Percentiles rank a stretch among this genome's conserved stretches.
Conservation (phyloP, 768 basidiomycete species). For the Auricularia cornea region DNA sequence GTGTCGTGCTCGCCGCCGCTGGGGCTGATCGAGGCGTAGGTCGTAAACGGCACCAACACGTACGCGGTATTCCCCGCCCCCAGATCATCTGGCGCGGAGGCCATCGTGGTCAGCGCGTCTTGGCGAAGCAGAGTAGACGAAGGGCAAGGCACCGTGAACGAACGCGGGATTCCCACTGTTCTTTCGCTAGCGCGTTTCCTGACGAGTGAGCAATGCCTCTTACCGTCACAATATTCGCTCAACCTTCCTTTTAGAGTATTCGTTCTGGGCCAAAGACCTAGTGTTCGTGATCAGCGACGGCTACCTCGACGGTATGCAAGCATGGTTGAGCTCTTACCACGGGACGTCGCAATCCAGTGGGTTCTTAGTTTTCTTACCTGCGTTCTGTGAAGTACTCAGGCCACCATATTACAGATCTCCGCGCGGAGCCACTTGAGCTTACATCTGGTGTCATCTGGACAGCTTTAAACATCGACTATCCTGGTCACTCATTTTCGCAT, state of each 20-base stretch:
- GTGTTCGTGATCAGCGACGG: constrained; percentile 85
- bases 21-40: constrained; percentile 27
- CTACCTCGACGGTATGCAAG: constrained; percentile 85
- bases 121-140: constrained; percentile 68
- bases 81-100: constrained; percentile 86
- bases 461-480: constrained; percentile 89
- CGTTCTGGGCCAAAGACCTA: constrained; percentile 93
- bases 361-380: constrained; percentile 9
- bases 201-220: constrained; percentile 46
- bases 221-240: not conserved
- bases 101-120: constrained; percentile 85
- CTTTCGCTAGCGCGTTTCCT: constrained; percentile 78
- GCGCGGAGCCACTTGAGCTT: constrained; percentile 52
- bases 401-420: constrained; percentile 41
- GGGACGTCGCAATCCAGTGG: constrained; percentile 56
- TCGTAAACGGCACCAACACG: constrained; percentile 60
- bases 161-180: constrained; percentile 81
- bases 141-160: constrained; percentile 54
- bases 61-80: constrained; percentile 80
- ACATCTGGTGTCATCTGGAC: constrained; percentile 92
- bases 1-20: not conserved
- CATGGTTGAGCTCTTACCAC: constrained; percentile 84
- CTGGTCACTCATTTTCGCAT: constrained; percentile 93
- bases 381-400: not conserved
- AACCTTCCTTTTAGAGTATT: constrained; percentile 49